A percentile compares a stretch with the other conserved stretches of the same genome.
These are phyloP conservation scores for Nannochloropsis salina DNA, from an alignment of 108 stramenopile species.

Conservation along the genomic window DNA sequence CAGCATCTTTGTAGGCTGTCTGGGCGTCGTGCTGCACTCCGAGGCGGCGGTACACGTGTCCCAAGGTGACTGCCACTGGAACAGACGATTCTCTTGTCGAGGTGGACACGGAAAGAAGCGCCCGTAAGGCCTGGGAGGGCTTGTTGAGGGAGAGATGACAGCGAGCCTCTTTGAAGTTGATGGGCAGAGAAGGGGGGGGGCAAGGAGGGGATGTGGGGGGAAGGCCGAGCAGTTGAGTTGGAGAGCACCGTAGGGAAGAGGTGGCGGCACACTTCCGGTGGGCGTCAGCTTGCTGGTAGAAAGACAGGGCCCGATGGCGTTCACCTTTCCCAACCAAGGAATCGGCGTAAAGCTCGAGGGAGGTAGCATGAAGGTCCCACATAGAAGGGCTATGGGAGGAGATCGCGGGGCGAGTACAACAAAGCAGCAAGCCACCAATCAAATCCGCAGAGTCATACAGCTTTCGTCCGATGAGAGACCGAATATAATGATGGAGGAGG, in stretches of 20 bases:
- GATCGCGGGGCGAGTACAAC: background rate
- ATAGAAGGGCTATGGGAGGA: background rate
- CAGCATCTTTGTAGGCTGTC: background rate
- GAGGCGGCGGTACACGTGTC: background rate
- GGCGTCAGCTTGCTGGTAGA: background rate
- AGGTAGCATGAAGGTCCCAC: background rate
- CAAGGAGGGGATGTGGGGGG: background rate
- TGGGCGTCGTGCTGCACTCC: background rate
- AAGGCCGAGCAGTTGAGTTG: background rate
- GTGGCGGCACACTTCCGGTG: background rate
- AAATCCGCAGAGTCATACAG: background rate
- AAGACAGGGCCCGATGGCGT: background rate
- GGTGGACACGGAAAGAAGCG: background rate
- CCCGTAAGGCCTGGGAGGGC: background rate
- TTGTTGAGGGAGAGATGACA: slow-evolving; percentile 20
- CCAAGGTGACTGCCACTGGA: background rate
- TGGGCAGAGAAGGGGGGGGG: background rate
- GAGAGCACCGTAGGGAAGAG: background rate
- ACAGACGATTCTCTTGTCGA: background rate
- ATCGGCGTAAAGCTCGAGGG: background rate
- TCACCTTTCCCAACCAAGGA: background rate
- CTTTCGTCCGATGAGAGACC: background rate
- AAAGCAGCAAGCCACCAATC: background rate
- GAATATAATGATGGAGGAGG: background rate
- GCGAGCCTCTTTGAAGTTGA: background rate